These are phyloP conservation scores for Penicillium polonicum DNA, from an alignment of 2,329 filamentous ascomycete species.

Conservation along the genomic window DNA sequence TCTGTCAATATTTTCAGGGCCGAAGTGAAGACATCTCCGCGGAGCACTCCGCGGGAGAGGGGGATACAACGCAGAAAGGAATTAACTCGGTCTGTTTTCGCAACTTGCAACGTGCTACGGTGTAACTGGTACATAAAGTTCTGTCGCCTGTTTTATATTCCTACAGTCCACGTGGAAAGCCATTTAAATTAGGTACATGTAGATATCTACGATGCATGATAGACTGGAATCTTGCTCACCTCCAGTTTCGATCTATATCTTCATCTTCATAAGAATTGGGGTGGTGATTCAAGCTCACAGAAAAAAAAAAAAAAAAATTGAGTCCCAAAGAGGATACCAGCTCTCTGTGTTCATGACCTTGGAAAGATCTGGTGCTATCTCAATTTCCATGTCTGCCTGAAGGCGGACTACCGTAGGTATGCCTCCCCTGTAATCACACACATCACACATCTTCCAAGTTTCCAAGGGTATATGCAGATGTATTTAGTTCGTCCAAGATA, in stretches of 20 bases:
- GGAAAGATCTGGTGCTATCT: background rate
- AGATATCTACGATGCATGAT: background rate
- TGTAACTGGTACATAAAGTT: background rate
- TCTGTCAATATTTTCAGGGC: background rate
- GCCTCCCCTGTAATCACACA: too few species aligned
- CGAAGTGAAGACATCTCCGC: slow-evolving; percentile 3
- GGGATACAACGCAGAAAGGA: background rate
- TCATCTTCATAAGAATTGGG: background rate
- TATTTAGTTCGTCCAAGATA: background rate
- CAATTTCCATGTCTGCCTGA: background rate
- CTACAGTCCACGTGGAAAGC: background rate
- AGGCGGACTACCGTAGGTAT: too few species aligned
- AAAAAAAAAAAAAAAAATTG: background rate
- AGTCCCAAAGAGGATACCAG: background rate
- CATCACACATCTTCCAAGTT: too few species aligned
- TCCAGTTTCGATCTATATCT: background rate
- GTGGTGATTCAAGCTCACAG: background rate
- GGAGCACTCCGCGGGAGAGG: background rate
- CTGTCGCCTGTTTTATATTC: background rate
- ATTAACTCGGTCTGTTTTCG: background rate
- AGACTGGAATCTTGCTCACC: background rate
- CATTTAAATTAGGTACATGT: background rate
- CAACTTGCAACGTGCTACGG: background rate
- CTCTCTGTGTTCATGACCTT: background rate
- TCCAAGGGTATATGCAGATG: too few species aligned